These are phyloP conservation scores for Backusella liffmaniae DNA, from an alignment of 192 early-diverging fungal genomes.

Conservation along the genomic window DNA sequence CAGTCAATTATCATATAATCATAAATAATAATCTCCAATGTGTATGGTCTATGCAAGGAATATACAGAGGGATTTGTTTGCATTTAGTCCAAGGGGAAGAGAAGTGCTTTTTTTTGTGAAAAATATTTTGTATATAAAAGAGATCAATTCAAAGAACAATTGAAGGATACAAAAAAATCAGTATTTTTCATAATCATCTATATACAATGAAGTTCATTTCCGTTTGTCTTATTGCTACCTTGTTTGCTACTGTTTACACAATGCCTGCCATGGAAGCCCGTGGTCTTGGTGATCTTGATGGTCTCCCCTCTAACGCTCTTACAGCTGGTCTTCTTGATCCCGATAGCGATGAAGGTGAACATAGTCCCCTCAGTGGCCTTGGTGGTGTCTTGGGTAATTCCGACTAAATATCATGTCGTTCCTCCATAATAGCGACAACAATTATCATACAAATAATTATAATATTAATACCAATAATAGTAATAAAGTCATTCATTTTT, in stretches of 20 bases:
- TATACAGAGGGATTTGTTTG: neutral
- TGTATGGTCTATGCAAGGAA: neutral
- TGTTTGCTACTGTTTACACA: neutral
- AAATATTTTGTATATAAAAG: neutral
- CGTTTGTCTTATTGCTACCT: neutral
- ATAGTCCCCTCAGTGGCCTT: neutral
- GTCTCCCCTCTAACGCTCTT: neutral
- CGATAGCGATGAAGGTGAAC: neutral
- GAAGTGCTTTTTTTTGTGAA: neutral
- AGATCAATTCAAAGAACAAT: neutral
- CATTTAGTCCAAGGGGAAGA: neutral
- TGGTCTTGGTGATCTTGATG: neutral
- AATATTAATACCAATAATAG: neutral
- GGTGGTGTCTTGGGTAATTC: neutral
- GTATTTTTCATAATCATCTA: neutral
- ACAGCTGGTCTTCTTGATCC: neutral
- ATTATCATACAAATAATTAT: neutral
- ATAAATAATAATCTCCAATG: neutral
- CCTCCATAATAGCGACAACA: neutral
- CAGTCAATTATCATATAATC: neutral
- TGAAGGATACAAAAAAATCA: neutral
- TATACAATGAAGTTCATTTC: neutral
- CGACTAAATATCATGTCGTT: neutral
- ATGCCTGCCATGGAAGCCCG: neutral
- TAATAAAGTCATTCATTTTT: neutral